These are phyloP conservation scores for Globisporangium barbulae DNA, from an alignment of 352 stramenopile species.

Conservation along the genomic window DNA sequence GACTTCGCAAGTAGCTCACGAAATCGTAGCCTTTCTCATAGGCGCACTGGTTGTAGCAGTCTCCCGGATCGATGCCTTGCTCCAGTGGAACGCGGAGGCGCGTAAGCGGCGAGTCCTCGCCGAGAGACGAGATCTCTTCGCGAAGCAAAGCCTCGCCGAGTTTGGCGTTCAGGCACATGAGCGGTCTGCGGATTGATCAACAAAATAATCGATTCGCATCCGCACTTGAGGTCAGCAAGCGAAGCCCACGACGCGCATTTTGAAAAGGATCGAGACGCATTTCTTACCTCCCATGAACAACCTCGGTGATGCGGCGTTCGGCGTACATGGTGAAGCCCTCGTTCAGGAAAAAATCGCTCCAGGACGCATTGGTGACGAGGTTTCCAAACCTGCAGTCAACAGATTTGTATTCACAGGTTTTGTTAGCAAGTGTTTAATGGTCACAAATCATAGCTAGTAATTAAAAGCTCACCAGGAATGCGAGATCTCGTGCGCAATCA, in stretches of 20 bases:
- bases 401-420: neutral
- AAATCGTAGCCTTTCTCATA: slow-evolving; percentile 84
- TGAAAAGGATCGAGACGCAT: neutral
- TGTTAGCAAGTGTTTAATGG: neutral
- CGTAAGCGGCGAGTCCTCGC: slow-evolving; percentile 65
- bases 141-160: slow-evolving; percentile 60
- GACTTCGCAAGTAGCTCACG: slow-evolving; percentile 64
- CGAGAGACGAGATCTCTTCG: slow-evolving; percentile 68
- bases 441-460: neutral
- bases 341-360: slow-evolving; percentile 88
- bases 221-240: neutral
- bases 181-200: slow-evolving; percentile 24
- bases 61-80: slow-evolving; percentile 70
- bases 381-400: slow-evolving; percentile 64
- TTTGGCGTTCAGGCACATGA: slow-evolving; percentile 74
- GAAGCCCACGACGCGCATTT: neutral
- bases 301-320: slow-evolving; percentile 64
- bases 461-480: slow-evolving; percentile 56
- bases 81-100: slow-evolving; percentile 66
- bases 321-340: slow-evolving; percentile 89
- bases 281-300: slow-evolving; percentile 57
- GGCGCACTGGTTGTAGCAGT: slow-evolving; percentile 81
- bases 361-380: slow-evolving; percentile 79
- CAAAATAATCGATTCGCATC: neutral
- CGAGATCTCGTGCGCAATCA: slow-evolving; percentile 80